Evolutionary conservation across 768 basidiomycete species (phyloP), one percentile per base, ranked within the genome.

Genomic region (Mrakia blollopis): DNA sequence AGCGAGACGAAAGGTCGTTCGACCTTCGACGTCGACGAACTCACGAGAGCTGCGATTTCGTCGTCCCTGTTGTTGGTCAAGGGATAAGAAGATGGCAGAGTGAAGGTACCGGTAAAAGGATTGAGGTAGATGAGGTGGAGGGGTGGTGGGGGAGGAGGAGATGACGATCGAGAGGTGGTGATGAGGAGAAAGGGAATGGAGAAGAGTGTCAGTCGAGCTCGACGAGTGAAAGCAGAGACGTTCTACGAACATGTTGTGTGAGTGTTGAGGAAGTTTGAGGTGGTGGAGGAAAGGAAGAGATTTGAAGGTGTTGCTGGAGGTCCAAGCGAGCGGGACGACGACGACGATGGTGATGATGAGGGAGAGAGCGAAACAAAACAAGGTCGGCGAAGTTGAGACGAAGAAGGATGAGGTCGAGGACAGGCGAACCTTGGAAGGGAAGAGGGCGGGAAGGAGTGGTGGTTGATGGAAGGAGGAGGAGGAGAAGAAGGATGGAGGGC

Each of bases 21-120:
- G 32, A n/a, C 32, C 37, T 57, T 11, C 14, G 47, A 52, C 30
- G 37, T 50, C 52, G 9, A 21, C 70, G 9, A 47, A 83, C 85
- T 78, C 80, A 87, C 86, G 82, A 87, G 84, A 81, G 86, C 88
- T 77, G 89, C 88, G 68, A 89, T 87, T 82, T 90, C 89, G 81
- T 89, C 89, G 83, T 90, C 88, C 75, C 75, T 72, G 57, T 14
- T 39, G 60, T n/a, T 7, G 23, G 14, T 23, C 3, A 30, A 37
- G 14, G 39, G 9, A 16, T 25, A 18, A 13, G 35, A 47, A 23
- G 23, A 47, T 28, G 14, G 44, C 9, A 30, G 28, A 25, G 16
- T 47, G 16, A 52, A 13, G 4, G n/a, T n/a, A 7, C 30, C 25
- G 30, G 14, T 18, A 39, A 72, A 35, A 62, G 69, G 39, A 13